Evolutionary conservation across 805 yeast species (phyloP).

Genomic region (Candida khao-thaluensis): DNA sequence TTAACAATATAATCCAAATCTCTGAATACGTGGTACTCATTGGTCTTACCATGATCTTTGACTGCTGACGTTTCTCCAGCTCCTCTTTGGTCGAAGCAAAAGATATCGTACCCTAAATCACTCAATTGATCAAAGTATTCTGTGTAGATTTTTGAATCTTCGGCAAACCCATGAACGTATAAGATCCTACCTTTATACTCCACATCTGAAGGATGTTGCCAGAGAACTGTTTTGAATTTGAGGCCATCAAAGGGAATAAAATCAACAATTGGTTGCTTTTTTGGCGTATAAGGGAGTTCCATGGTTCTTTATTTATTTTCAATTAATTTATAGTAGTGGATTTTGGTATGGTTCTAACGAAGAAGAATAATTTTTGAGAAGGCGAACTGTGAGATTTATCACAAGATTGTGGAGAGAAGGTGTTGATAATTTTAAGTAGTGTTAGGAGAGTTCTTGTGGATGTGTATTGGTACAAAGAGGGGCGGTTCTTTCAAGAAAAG

Average conservation of each 20-base stretch:
- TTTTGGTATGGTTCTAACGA: too few species aligned
- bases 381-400: too few species aligned
- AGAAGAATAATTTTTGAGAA: not conserved
- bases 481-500: too few species aligned
- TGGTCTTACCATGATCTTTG: constrained; percentile 51
- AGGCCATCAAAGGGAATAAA: constrained; percentile 37
- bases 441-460: too few species aligned
- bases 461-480: too few species aligned
- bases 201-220: constrained; percentile 34
- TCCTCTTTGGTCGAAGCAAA: constrained; percentile 74
- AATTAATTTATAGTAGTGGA: too few species aligned
- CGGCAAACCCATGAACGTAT: constrained; percentile 73
- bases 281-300: constrained; percentile 33
- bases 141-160: constrained; percentile 48
- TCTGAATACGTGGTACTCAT: constrained; percentile 53
- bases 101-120: constrained; percentile 57
- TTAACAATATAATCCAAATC: constrained; percentile 62
- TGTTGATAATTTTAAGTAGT: too few species aligned
- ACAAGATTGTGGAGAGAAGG: too few species aligned
- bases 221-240: constrained; percentile 39
- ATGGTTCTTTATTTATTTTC: too few species aligned
- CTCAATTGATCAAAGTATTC: constrained; percentile 55
- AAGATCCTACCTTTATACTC: constrained; percentile 53
- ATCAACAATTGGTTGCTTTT: constrained; percentile 27
- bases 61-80: constrained; percentile 65